Percentiles rank a stretch among this genome's conserved stretches.
phyloP scores from a whole-genome alignment of 2,329 filamentous ascomycete species.

The Aspergillus niger region DNA sequence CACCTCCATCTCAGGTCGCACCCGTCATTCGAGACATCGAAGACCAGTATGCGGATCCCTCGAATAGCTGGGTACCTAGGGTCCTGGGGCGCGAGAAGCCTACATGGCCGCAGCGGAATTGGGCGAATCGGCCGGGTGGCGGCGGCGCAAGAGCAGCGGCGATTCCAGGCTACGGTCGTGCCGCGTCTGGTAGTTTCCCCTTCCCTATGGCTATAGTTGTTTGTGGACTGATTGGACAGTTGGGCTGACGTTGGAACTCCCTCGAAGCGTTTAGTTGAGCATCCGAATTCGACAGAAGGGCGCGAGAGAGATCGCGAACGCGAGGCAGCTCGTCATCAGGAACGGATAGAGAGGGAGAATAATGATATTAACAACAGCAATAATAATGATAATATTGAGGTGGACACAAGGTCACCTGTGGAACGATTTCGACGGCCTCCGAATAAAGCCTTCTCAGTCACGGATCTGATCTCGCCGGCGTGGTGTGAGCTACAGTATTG shows the following conservation, averaged over 20 bases:
- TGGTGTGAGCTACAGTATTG: slow-evolving; percentile 97
- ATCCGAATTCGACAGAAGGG: slow-evolving; percentile 41
- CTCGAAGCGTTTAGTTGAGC: slow-evolving; percentile 63
- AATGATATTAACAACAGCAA: too few species aligned
- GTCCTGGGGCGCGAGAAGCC: slow-evolving; percentile 43
- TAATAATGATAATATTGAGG: slow-evolving; percentile 17
- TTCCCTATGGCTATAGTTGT: slow-evolving; percentile 39
- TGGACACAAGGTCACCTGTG: slow-evolving; percentile 64
- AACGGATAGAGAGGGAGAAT: slow-evolving; percentile 21
- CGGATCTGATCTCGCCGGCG: slow-evolving; percentile 81
- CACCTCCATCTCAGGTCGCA: slow-evolving; percentile 10
- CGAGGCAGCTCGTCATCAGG: slow-evolving; percentile 28
- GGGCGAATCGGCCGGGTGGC: slow-evolving; percentile 13
- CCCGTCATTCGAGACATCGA: slow-evolving; percentile 44
- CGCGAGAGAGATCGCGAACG: slow-evolving; percentile 36
- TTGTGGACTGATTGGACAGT: background rate
- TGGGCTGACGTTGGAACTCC: slow-evolving; percentile 61
- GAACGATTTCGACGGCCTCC: slow-evolving; percentile 77
- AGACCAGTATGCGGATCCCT: slow-evolving; percentile 44
- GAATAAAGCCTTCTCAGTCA: slow-evolving; percentile 79
- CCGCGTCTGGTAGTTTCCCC: slow-evolving; percentile 35
- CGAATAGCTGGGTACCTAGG: slow-evolving; percentile 43
- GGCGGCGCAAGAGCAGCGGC: slow-evolving; percentile 29
- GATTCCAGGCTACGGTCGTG: slow-evolving; percentile 27
- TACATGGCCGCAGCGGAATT: slow-evolving; percentile 21